Evolutionary conservation across 2,329 filamentous ascomycete species (phyloP).

Genomic region (Aspergillus sp.): DNA sequence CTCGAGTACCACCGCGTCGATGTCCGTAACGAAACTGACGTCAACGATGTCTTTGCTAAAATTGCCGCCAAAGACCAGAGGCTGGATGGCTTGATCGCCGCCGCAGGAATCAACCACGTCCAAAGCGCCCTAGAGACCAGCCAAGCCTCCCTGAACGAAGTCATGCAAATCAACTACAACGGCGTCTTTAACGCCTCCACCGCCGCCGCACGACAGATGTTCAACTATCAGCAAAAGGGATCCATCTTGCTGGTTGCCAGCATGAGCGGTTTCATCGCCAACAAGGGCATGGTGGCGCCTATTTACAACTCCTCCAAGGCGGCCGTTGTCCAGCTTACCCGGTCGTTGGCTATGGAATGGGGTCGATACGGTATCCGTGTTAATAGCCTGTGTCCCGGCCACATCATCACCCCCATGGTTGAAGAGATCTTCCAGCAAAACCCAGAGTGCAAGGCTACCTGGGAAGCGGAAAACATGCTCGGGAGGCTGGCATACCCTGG

Average conservation of each 20-base stretch:
- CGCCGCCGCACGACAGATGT: conserved; percentile 45
- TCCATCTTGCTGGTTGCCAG: conserved; percentile 48
- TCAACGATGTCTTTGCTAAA: conserved; percentile 29
- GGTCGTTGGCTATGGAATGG: conserved; percentile 52
- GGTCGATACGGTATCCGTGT: conserved; percentile 48
- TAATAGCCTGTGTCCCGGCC: conserved; percentile 50
- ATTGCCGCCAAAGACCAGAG: conserved; percentile 31
- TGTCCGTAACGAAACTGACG: conserved; percentile 35
- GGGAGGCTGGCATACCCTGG: conserved; percentile 52
- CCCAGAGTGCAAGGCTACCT: conserved; percentile 53
- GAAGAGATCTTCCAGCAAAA: conserved; percentile 70
- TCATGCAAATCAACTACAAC: conserved; percentile 47
- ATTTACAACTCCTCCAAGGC: conserved; percentile 54
- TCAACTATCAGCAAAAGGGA: conserved; percentile 44
- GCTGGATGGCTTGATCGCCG: conserved; percentile 39
- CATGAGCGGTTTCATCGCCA: conserved; percentile 48
- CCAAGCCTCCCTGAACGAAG: conserved; percentile 36
- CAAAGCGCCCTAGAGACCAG: conserved; percentile 37
- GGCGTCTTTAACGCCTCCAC: conserved; percentile 47
- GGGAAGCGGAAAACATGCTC: conserved; percentile 48
- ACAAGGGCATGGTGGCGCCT: conserved; percentile 40
- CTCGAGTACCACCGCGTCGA: conserved; percentile 46
- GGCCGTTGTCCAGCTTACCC: conserved; percentile 48
- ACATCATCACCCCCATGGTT: conserved; percentile 68
- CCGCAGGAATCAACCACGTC: conserved; percentile 40